Evolutionary conservation across 208 protist species (phyloP), one percentile per base, ranked within the genome.

Genomic region (Leishmania gerbilli): DNA sequence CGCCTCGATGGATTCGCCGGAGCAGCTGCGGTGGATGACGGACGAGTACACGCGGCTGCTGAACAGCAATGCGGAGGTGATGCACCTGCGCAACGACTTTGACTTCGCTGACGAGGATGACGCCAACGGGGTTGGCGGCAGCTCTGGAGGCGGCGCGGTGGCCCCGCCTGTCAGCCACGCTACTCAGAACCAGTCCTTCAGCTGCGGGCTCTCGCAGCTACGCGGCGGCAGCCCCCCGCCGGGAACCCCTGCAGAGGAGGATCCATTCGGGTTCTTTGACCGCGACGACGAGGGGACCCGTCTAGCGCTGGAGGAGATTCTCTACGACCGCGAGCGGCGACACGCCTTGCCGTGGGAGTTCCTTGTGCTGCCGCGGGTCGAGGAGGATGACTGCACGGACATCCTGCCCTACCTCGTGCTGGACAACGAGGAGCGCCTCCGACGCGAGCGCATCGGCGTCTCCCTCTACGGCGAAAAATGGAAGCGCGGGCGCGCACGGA

Each of bases 271-370:
- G n/a, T 34, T 76, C 40, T 71, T 77, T 51, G 83, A 76, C n/a
- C 71, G 55, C 31, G 79, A 84, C 24, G 67, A 85, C 69, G 84
- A 90, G 34, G 58, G 21, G 24, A 67, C 79, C 79, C 80, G 81
- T 6, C 31, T 84, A 34, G 82, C 85, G 21, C 76, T 97, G 34
- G 85, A 85, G 58, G 83, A 91, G 37, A 62, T 91, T 13, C 84
- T 97, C 0, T 91, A 88, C 80, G 94, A 97, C 81, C 84, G 83
- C 58, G 89, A 96, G 71, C 88, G 94, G 17, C 87, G 88, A 17
- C 88, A 95, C 77, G 94, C 94, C 17, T 58, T 96, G 76, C 94
- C 94, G 51, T 97, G 94, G 92, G 91, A 97, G 82, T 92, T 97
- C 83, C 77, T 96, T 27, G 90, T 97, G 47, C 84, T 97, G 62